These are phyloP conservation scores for Pythium sukuiense DNA, from an alignment of 352 stramenopile species.

Conservation along the genomic window DNA sequence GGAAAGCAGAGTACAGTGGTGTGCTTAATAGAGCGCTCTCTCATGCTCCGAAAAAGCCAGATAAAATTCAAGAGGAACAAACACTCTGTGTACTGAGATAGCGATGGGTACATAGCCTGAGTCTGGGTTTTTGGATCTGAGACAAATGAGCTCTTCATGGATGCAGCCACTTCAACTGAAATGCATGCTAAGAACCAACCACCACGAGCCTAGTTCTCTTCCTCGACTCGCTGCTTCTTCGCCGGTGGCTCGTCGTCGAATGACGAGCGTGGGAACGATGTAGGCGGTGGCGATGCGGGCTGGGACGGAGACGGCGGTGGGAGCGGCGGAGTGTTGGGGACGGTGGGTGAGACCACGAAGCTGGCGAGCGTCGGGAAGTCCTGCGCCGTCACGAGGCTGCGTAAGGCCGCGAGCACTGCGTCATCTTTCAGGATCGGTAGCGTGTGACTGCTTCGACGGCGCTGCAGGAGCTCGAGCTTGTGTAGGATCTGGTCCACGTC, in stretches of 20 bases:
- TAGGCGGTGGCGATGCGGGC: background rate
- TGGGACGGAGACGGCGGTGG: slow-evolving; percentile 18
- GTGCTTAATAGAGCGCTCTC: slow-evolving; percentile 12
- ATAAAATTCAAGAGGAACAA: slow-evolving; percentile 13
- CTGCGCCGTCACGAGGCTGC: slow-evolving; percentile 32
- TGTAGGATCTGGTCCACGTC: slow-evolving; percentile 54
- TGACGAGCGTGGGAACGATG: slow-evolving; percentile 16
- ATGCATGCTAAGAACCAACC: too few relatives aligned
- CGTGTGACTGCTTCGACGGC: slow-evolving; percentile 27
- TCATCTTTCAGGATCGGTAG: slow-evolving; percentile 52
- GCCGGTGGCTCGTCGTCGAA: slow-evolving; percentile 40
- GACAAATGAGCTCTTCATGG: background rate
- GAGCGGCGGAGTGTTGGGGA: slow-evolving; percentile 14
- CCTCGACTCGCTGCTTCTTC: slow-evolving; percentile 57
- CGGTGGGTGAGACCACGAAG: slow-evolving; percentile 24
- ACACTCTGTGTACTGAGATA: slow-evolving; percentile 3
- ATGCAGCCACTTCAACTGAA: background rate
- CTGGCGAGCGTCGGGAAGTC: slow-evolving; percentile 26
- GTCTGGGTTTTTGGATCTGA: background rate
- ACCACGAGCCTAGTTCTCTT: slow-evolving; percentile 21
- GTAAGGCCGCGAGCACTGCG: slow-evolving; percentile 35
- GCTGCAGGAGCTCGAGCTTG: slow-evolving; percentile 68
- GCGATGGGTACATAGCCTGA: background rate
- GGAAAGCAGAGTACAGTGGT: background rate
- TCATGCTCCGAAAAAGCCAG: slow-evolving; percentile 3